phyloP scores from a whole-genome alignment of 2,329 filamentous ascomycete genomes.

The Orbilia ellipsospora region DNA sequence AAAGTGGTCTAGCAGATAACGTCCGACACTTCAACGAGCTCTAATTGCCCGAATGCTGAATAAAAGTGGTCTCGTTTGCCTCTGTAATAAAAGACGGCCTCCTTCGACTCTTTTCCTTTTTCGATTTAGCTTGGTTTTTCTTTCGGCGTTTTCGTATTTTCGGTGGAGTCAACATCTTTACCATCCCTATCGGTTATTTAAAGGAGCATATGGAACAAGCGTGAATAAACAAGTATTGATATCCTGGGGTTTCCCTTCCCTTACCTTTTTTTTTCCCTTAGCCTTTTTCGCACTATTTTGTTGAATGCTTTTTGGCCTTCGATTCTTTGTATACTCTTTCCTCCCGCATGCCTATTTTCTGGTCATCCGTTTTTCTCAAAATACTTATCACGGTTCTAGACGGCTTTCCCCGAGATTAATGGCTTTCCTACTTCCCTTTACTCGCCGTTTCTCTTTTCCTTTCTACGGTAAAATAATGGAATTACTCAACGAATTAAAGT shows the following conservation, averaged over 20 bases:
- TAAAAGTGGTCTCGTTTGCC: too few relatives aligned
- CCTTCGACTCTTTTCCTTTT: neutral
- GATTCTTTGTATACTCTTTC: slow-evolving; percentile 7
- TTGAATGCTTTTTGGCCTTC: neutral
- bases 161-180: slow-evolving; percentile 10
- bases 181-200: neutral
- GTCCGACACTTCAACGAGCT: neutral
- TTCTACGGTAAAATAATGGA: neutral
- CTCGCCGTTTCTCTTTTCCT: neutral
- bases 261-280: neutral
- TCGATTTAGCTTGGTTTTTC: neutral
- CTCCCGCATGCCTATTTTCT: neutral
- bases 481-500: neutral
- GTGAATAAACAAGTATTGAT: slow-evolving; percentile 2
- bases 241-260: neutral
- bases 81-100: too few relatives aligned
- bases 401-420: neutral
- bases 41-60: neutral
- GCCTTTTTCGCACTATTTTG: neutral
- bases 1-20: neutral
- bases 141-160: slow-evolving; percentile 15
- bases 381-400: too few relatives aligned
- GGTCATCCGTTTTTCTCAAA: neutral
- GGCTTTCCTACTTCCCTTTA: neutral
- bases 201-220: slow-evolving; percentile 8